These are phyloP conservation scores for Claviceps sorghi DNA, from an alignment of 2,329 filamentous ascomycete genomes.

Conservation along the genomic window DNA sequence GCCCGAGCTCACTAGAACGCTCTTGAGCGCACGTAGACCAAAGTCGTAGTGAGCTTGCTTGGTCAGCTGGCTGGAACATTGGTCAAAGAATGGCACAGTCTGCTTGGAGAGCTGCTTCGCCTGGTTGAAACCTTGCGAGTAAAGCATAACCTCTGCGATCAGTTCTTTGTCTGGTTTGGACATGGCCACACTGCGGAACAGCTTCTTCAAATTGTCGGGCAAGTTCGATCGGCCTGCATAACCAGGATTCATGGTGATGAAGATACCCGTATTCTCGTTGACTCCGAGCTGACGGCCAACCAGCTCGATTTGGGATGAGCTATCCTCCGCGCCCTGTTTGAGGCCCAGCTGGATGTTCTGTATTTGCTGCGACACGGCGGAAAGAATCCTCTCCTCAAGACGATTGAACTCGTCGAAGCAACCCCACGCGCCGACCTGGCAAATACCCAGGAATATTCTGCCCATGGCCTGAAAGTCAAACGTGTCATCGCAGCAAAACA, in stretches of 20 bases:
- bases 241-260: slow-evolving; percentile 99
- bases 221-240: slow-evolving; percentile 97
- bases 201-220: slow-evolving; percentile 97
- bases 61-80: slow-evolving; percentile 64
- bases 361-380: slow-evolving; percentile 96
- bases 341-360: slow-evolving; percentile 97
- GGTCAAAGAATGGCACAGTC: slow-evolving; percentile 96
- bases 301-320: slow-evolving; percentile 81
- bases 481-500: slow-evolving; percentile 98
- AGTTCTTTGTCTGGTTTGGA: slow-evolving; percentile 99
- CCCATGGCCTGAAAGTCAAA: slow-evolving; percentile 99
- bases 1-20: slow-evolving; percentile 93
- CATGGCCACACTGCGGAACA: slow-evolving; percentile 99
- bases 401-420: slow-evolving; percentile 99
- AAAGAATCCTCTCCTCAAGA: slow-evolving; percentile 92
- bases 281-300: slow-evolving; percentile 83
- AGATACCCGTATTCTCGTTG: slow-evolving; percentile 89
- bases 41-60: slow-evolving; percentile 99
- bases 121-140: slow-evolving; percentile 96
- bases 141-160: slow-evolving; percentile 99
- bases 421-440: slow-evolving; percentile 97
- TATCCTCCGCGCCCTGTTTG: slow-evolving; percentile 67
- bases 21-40: slow-evolving; percentile 92
- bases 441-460: slow-evolving; percentile 96
- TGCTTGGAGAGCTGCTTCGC: slow-evolving; percentile 89